Base-by-base conservation (phyloP, 306 rosid genomes). In the Citrullus mucosospermus region DNA sequence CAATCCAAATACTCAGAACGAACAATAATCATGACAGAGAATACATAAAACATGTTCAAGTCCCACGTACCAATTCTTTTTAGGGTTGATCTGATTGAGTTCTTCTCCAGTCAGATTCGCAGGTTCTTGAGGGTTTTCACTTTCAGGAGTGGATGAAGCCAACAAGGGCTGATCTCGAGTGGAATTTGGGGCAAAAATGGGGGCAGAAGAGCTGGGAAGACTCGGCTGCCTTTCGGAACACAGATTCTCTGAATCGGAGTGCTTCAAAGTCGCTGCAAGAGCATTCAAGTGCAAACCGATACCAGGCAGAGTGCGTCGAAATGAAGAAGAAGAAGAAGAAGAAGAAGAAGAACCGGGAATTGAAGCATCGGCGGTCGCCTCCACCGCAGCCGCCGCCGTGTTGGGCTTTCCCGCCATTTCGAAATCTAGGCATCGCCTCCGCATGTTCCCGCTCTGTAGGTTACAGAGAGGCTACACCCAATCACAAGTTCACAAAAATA, bases 341-440 rank as follows among this genome's bases (percentile, higher is more conserved):
- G 22, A 25, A 25, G 28, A 36, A 74, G 78, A 75, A 20, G 90
- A 89, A 79, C 84, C 77, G 59, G 20, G 62, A 78, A 82, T 81
- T 81, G 89, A 80, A 77, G 57, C 82, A 81, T 81, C 87, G 14
- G 58, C 84, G 39, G 76, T 39, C 59, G 82, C 83, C 85, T 81
- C 87, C 55, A 80, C 85, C 83, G 81, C 89, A 75, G 81, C 84
- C n/a, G 12, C 1, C 32, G 72, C 46, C 51, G 80, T 86, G 74
- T 12, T 82, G 39, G 38, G 84, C 20, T 80, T 82, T 78, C 85
- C 92, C 8, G 85, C 88, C 91, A 80, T 83, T 86, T 91, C 97
- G 86, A 92, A 95, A 83, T 95, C 95, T 44, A 92, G 88, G 75
- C 97, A 90, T 76, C 98, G 93, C 87, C 97, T 91, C 81, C 89